Evolutionary conservation across 1,284 basidiomycete genomes (phyloP).

Genomic region (Moniliella sp.): DNA sequence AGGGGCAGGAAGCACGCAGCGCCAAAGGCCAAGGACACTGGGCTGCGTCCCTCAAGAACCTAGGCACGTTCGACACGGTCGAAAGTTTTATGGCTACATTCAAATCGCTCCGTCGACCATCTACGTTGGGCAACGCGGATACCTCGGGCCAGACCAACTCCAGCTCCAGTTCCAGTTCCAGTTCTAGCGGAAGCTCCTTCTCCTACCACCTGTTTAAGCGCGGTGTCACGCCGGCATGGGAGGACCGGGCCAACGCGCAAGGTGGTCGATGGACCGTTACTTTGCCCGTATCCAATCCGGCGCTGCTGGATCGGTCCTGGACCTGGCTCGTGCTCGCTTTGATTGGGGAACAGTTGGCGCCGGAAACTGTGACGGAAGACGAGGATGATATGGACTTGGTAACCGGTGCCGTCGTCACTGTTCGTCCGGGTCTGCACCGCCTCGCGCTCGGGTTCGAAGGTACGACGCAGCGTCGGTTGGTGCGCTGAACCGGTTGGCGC

Average conservation of each 20-base stretch:
- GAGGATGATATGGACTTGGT: too few species aligned
- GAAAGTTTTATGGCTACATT: slow-evolving; percentile 80
- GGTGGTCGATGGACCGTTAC: slow-evolving; percentile 87
- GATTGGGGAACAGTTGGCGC: slow-evolving; percentile 56
- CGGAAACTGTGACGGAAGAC: too few species aligned
- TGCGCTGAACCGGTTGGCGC: too few species aligned
- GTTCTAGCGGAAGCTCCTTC: too few species aligned
- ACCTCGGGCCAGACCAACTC: too few species aligned
- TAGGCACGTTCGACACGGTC: slow-evolving; percentile 36
- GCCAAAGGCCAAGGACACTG: slow-evolving; percentile 41
- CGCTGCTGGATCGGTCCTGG: slow-evolving; percentile 66
- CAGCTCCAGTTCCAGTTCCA: too few species aligned
- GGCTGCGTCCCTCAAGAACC: slow-evolving; percentile 15
- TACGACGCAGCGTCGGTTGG: too few species aligned
- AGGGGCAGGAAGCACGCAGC: slow-evolving; percentile 57
- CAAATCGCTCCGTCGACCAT: slow-evolving; percentile 78
- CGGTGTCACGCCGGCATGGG: slow-evolving; percentile 76
- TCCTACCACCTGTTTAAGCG: slow-evolving; percentile 87
- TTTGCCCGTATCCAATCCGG: slow-evolving; percentile 52
- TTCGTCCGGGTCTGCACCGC: too few species aligned
- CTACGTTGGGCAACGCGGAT: slow-evolving; percentile 57
- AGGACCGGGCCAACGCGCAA: slow-evolving; percentile 67
- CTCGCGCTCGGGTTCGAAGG: too few species aligned
- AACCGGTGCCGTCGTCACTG: slow-evolving; percentile 57
- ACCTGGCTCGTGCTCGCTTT: slow-evolving; percentile 70